Conservation (phyloP, 2,329 filamentous ascomycete species). For the Trichoderma asperellum region DNA sequence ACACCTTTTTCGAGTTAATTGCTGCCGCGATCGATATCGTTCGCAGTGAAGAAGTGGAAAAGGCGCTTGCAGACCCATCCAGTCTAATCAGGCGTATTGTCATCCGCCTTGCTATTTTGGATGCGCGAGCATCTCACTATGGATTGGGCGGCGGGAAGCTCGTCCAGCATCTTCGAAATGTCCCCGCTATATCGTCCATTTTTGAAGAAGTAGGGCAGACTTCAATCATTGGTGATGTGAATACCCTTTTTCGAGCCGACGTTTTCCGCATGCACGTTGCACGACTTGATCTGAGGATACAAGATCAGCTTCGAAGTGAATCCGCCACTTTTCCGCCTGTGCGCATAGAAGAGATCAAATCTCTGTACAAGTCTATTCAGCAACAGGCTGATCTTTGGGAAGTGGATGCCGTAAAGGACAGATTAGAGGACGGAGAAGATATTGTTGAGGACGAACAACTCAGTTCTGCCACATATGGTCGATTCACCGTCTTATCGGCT, state of each 20-base stretch:
- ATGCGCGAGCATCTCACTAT: neutral
- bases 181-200: neutral
- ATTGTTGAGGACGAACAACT: neutral
- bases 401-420: neutral
- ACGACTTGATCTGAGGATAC: neutral
- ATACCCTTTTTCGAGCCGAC: neutral
- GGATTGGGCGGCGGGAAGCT: neutral
- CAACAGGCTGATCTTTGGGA: neutral
- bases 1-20: neutral
- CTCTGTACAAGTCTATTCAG: neutral
- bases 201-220: neutral
- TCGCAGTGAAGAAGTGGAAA: neutral
- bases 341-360: conserved; percentile 1
- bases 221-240: neutral
- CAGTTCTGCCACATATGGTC: neutral
- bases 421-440: neutral
- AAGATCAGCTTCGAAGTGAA: neutral
- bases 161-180: neutral
- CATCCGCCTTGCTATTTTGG: neutral
- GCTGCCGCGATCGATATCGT: neutral
- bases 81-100: neutral
- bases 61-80: neutral
- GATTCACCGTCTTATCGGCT: neutral
- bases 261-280: conserved; percentile 3
- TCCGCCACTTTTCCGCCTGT: neutral